Conservation (phyloP, 169 alveolate species). For the Besnoitia besnoiti region DNA sequence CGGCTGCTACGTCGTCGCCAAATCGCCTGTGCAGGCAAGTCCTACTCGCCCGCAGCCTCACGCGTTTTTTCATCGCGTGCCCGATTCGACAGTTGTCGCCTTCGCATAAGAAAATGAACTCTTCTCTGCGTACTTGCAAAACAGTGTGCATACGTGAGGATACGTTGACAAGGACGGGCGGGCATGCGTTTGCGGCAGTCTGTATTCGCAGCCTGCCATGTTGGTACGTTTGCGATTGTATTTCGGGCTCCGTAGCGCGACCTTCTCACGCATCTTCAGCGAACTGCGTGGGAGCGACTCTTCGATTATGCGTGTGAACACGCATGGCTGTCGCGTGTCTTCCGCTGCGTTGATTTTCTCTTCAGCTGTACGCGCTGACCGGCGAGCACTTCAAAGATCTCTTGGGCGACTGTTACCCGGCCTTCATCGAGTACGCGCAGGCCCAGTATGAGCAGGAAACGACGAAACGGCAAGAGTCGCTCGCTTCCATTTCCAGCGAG, state of each 20-base stretch:
- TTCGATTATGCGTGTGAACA: too few species aligned
- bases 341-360: not conserved
- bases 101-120: not conserved
- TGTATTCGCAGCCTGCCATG: too few species aligned
- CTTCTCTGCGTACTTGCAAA: not conserved
- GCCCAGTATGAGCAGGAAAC: conserved; percentile 48
- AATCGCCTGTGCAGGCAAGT: conserved; percentile 78
- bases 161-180: too few species aligned
- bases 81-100: not conserved
- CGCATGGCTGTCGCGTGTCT: too few species aligned
- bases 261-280: too few species aligned
- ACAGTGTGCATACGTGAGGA: too few species aligned
- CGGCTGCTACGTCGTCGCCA: conserved; percentile 75
- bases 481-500: not conserved
- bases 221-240: not conserved
- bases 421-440: conserved; percentile 58
- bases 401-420: conserved; percentile 40
- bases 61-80: not conserved
- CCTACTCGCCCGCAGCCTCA: not conserved
- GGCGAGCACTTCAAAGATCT: conserved; percentile 51
- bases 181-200: too few species aligned
- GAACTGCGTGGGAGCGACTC: too few species aligned
- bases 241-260: too few species aligned
- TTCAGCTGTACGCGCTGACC: conserved; percentile 57
- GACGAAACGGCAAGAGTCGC: not conserved